Evolutionary conservation across 306 rosid genomes (phyloP).

Genomic region (Quercus wislizeni): DNA sequence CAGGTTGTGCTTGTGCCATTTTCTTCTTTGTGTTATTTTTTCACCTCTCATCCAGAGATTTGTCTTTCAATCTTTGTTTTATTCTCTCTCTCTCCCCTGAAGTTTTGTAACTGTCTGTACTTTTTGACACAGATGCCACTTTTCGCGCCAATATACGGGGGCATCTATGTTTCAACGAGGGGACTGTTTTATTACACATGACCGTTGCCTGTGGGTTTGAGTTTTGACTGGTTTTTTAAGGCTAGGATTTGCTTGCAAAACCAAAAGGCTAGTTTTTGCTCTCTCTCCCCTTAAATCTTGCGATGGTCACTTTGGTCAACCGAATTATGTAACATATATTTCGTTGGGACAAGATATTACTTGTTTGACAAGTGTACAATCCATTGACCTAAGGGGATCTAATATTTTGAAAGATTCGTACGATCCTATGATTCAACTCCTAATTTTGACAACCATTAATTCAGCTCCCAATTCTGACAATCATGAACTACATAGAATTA

Average conservation of each 20-base stretch:
- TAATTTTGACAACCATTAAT: no score
- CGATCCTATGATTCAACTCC: no score
- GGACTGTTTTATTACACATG: constrained; percentile 25
- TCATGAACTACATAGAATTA: no score
- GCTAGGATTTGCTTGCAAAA: constrained; percentile 12
- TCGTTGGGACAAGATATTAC: neutral
- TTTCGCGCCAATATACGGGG: constrained; percentile 52
- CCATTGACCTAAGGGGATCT: no score
- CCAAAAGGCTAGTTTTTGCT: neutral
- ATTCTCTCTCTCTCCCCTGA: neutral
- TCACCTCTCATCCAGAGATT: neutral
- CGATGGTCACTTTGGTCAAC: constrained; percentile 4
- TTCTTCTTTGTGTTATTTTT: neutral
- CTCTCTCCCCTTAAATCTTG: constrained; percentile 14
- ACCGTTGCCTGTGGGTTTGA: constrained; percentile 28
- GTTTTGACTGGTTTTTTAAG: constrained; percentile 32
- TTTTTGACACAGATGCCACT: constrained; percentile 38
- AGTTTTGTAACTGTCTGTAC: constrained; percentile 32
- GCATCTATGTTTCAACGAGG: constrained; percentile 23
- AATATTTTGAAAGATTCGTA: no score
- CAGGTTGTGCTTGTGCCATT: constrained; percentile 58
- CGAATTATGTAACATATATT: neutral
- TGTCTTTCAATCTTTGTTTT: constrained; percentile 11
- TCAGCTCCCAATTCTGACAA: no score
- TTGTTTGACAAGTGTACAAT: neutral